Base-by-base conservation (phyloP, 2,329 filamentous ascomycete genomes). In the Achaetomium macrosporum region DNA sequence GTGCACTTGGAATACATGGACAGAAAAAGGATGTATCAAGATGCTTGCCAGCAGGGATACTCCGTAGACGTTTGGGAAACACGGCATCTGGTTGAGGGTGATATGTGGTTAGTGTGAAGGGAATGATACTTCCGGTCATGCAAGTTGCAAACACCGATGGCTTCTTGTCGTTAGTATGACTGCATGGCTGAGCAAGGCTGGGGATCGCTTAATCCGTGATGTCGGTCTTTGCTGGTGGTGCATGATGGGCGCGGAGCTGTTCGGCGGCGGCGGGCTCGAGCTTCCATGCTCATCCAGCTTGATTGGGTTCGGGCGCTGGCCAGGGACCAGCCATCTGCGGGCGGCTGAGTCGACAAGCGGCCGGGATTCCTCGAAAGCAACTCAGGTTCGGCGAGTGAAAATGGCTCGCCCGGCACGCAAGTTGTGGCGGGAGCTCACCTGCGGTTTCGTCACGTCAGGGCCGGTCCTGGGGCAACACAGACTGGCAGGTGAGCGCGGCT, bases 321-420 rank as follows among this genome's bases (percentile, higher is more conserved):
- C 46, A 42, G 46, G 46, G 39, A 39, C 29, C 17, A 36, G 7
- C 11, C n/a, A 10, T 47, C 31, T 31, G 45, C 36, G 45, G 45
- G 16, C 30, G 46, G 39, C 47, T 42, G 47, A 39, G 41, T 44
- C 33, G 47, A 43, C 41, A 39, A 39, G 19, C 31, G 25, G 25
- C 25, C 25, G 7, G 41, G 25, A 30, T 43, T 43, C 25, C n/a
- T 16, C 16, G 25, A 29, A 31, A 43, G 10, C 20, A 15, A 9
- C 11, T 41, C 11, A 19, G 17, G 2, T 41, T 41, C 39, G 20
- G 17, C 8, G 13, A 16, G 15, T 17, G 29, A 40, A 45, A 51
- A 51, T 46, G 49, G 49, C 49, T 51, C 42, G 35, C 49, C 17
- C 17, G 43, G 19, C 33, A 19, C 7, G 20, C 39, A 15, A 16